Evolutionary conservation across 2,329 filamentous ascomycete genomes (phyloP), one percentile per base, ranked within the genome.

Genomic region (Orbilia javanica): DNA sequence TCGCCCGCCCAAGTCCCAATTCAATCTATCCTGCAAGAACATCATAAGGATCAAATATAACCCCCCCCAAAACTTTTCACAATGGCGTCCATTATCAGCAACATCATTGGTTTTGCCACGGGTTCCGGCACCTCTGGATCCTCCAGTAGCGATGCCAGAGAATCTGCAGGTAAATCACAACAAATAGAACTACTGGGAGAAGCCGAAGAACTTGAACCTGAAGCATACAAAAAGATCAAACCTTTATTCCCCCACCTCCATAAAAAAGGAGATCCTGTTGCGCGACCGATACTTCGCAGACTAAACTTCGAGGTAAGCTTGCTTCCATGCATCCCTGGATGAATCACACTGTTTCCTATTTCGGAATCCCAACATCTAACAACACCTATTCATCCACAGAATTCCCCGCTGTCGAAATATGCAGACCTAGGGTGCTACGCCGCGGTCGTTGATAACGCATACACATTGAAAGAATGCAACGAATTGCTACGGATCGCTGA

Each of bases 391-490:
- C 10, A 52, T 11, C 34, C n/a, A n/a, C 36, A 69, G 65, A 44
- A 66, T 22, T 77, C 73, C 3, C 42, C 31, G 7, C 39, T 78
- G 3, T 63, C 52, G 18, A 66, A 62, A 55, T 78, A 78, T 44
- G 53, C 57, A 6, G 36, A 68, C 27, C 22, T 78, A 13, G 36
- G n/a, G 6, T 68, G 67, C 4, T 79, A 79, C 29, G 81, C 81
- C 20, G 60, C 80, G n/a, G 68, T 81, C 46, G 79, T 82, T 11
- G 80, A 81, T 15, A 76, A 82, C 39, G 80, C 73, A 36, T 80
- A 81, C 52, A 81, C 81, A 25, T 60, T 77, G 3, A 72, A 76
- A 11, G 81, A 82, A 71, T 82, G 81, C 67, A 80, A 79, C 1
- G 77, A 80, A 31, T 75, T 82, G 5, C 68, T 82, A 27, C 46